These are phyloP conservation scores for Amaranthus cruentus DNA, from an alignment of 148 eudicot genomes.

Conservation along the genomic window DNA sequence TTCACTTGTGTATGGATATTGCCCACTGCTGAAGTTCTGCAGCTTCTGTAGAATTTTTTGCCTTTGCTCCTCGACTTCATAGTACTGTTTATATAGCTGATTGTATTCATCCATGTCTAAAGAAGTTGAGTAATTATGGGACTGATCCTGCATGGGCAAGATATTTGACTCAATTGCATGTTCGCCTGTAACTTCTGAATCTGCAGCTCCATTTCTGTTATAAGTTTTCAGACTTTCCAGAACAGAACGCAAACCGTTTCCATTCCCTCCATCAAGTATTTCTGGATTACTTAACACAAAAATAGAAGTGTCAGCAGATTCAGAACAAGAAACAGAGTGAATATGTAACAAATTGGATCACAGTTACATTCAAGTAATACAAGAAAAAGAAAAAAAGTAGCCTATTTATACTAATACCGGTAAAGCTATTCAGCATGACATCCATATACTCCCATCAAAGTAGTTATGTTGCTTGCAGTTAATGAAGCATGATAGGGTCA, in stretches of 20 bases:
- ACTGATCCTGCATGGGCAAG: slow-evolving; percentile 26
- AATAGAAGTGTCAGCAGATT: slow-evolving; percentile 8
- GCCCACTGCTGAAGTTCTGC: slow-evolving; percentile 46
- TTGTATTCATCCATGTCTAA: slow-evolving; percentile 48
- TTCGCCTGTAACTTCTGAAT: slow-evolving; percentile 25
- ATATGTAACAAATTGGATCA: slow-evolving; percentile 3
- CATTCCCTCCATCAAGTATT: slow-evolving; percentile 23
- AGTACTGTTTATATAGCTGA: slow-evolving; percentile 53
- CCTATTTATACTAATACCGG: background rate
- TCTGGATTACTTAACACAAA: slow-evolving; percentile 32
- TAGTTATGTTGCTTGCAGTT: slow-evolving; percentile 5
- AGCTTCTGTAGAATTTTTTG: slow-evolving; percentile 64
- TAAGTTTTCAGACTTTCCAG: slow-evolving; percentile 17
- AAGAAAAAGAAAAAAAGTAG: background rate
- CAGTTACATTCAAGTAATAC: background rate
- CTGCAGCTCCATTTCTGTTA: slow-evolving; percentile 24
- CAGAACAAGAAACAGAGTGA: slow-evolving; percentile 11
- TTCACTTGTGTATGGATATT: slow-evolving; percentile 33
- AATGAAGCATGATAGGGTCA: slow-evolving; percentile 11
- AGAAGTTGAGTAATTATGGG: slow-evolving; percentile 27
- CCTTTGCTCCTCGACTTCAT: slow-evolving; percentile 76
- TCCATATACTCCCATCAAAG: slow-evolving; percentile 6
- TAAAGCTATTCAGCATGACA: slow-evolving; percentile 8
- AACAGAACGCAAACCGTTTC: slow-evolving; percentile 16
- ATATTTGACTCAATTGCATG: slow-evolving; percentile 22